Base-by-base conservation (phyloP, 2,329 filamentous ascomycete species). In the Malbranchea zuffiana region DNA sequence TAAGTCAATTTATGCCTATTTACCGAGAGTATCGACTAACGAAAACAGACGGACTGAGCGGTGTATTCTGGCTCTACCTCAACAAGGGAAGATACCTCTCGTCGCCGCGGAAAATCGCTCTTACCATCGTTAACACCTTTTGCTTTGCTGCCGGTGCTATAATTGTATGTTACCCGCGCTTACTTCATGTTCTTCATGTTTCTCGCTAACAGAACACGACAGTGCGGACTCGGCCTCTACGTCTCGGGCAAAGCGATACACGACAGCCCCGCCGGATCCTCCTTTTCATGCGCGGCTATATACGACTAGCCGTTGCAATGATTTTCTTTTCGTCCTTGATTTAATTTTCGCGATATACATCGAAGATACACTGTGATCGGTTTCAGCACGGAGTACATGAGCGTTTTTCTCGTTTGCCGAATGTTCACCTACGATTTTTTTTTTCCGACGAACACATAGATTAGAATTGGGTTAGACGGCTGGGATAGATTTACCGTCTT, bases 61-160 rank as follows among this genome's bases (percentile, higher is more conserved):
- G 59, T 6, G 46, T 60, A 2, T 64, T 68, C 44, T 69, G 65
- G 64, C 46, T 69, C 36, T 63, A 63, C 44, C 55, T 74, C 41
- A 65, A 72, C 45, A 53, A 55, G 35, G 64, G 60, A 2, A 45
- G 47, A 10, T 63, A 55, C 50, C 61, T 62, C 31, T 55, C 55
- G 18, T 61, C 56, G 24, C 59, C 54, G 42, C 53, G 57, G 29
- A 72, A 71, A 51, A 62, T 61, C 17, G 39, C 45, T 2, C 49
- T 71, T 16, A 64, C 63, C 3, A 37, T 62, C 3, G n/a, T 68
- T 16, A 72, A 72, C 41, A 44, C 53, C 0, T 23, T 57, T 0
- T 57, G 68, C n/a, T 56, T 71, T 11, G 19, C 39, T 7, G 48
- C 57, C 27, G 58, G 56, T 30, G 39, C 46, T 44, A 26, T 47